A percentile compares a stretch with the other conserved stretches of the same genome.
phyloP scores from a whole-genome alignment of 768 basidiomycete genomes.

The Tulasnella sp. region DNA sequence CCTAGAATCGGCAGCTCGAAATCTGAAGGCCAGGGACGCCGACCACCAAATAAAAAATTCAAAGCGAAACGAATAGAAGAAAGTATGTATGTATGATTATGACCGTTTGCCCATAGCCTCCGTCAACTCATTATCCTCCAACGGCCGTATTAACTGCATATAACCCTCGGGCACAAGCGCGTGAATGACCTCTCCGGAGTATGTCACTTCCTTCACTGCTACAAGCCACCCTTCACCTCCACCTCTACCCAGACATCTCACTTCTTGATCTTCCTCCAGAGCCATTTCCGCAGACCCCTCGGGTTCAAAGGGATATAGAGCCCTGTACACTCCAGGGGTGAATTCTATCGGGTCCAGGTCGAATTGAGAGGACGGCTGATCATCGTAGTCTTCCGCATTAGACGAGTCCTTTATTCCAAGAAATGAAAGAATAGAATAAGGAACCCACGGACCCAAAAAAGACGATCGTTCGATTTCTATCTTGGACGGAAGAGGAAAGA shows the following conservation, averaged over 20 bases:
- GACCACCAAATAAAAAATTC: not conserved
- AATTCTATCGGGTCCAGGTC: slow-evolving; percentile 42
- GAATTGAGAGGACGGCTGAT: slow-evolving; percentile 30
- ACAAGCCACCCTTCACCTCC: slow-evolving; percentile 82
- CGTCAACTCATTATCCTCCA: slow-evolving; percentile 37
- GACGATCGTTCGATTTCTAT: not conserved
- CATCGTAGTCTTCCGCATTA: slow-evolving; percentile 12
- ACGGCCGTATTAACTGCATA: slow-evolving; percentile 55
- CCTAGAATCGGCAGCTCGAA: too few relatives aligned
- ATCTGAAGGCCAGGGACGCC: not conserved
- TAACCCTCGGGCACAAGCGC: slow-evolving; percentile 80
- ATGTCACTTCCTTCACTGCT: slow-evolving; percentile 45
- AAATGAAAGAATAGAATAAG: not conserved
- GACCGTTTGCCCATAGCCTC: slow-evolving; percentile 30
- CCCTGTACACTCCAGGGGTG: slow-evolving; percentile 68
- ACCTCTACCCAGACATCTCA: slow-evolving; percentile 67
- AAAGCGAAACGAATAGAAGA: not conserved
- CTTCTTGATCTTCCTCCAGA: slow-evolving; percentile 70
- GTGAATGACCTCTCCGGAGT: slow-evolving; percentile 41
- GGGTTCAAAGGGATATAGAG: slow-evolving; percentile 72
- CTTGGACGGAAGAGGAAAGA: not conserved
- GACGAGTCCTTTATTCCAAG: slow-evolving; percentile 21
- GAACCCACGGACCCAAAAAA: not conserved
- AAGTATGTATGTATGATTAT: not conserved
- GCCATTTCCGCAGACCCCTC: slow-evolving; percentile 82